Percentiles rank a stretch among this genome's conserved stretches.
These are phyloP conservation scores for Schizochytrium sp. DNA, from an alignment of 108 stramenopile genomes.

Conservation along the genomic window DNA sequence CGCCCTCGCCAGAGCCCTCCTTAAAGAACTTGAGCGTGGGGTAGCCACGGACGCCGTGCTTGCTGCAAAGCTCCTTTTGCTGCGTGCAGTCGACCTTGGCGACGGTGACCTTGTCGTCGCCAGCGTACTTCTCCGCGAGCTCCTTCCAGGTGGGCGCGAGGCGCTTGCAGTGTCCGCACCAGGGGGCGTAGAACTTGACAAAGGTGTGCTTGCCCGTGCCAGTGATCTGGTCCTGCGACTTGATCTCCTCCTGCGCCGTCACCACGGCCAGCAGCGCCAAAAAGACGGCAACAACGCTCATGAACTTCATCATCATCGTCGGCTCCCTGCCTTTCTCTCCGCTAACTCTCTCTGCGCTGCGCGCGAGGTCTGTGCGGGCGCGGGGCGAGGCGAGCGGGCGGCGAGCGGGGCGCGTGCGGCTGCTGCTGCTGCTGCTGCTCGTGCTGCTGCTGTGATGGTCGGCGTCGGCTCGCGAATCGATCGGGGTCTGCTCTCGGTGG, in stretches of 20 bases:
- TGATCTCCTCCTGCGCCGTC: slow-evolving; percentile 9
- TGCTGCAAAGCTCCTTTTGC: slow-evolving; percentile 19
- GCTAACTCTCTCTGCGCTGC: no score
- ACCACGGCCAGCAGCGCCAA: neutral
- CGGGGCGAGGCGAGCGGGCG: neutral
- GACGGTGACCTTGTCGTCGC: slow-evolving; percentile 26
- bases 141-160: slow-evolving; percentile 42
- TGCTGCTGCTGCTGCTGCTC: no score
- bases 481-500: no score
- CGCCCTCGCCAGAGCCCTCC: slow-evolving; percentile 21
- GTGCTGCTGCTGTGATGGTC: no score
- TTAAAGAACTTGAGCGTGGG: slow-evolving; percentile 48
- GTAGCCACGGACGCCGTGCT: slow-evolving; percentile 45
- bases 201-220: slow-evolving; percentile 20
- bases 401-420: no score
- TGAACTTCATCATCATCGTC: neutral
- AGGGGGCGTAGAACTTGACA: slow-evolving; percentile 42
- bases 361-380: neutral
- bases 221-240: neutral
- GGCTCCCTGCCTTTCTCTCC: neutral
- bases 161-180: slow-evolving; percentile 41
- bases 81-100: slow-evolving; percentile 38
- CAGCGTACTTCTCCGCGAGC: slow-evolving; percentile 19
- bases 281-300: neutral
- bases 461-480: no score